A percentile compares a stretch with the other conserved stretches of the same genome.
These are phyloP conservation scores for Candida labiduridarum DNA, from an alignment of 1,139 yeast genomes.

Conservation along the genomic window DNA sequence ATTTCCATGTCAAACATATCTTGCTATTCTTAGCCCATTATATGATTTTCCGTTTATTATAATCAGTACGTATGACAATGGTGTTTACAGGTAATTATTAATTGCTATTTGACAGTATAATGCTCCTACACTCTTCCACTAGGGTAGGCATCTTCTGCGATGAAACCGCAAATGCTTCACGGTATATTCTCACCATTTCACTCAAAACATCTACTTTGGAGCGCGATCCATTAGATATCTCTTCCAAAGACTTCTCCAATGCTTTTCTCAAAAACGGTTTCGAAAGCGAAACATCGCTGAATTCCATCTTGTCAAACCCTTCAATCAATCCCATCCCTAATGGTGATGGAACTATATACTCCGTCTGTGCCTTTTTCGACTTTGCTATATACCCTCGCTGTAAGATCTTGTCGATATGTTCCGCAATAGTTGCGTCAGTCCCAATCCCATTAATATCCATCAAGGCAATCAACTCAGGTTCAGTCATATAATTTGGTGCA, in stretches of 20 bases:
- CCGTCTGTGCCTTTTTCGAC: slow-evolving; percentile 32
- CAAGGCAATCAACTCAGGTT: slow-evolving; percentile 84
- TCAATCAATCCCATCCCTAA: slow-evolving; percentile 87
- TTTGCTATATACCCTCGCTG: slow-evolving; percentile 68
- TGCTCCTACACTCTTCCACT: slow-evolving; percentile 24
- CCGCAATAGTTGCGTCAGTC: slow-evolving; percentile 99
- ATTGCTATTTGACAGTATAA: slow-evolving; percentile 12
- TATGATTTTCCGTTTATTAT: neutral
- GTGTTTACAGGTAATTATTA: neutral
- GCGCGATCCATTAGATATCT: slow-evolving; percentile 66
- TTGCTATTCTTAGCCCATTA: neutral
- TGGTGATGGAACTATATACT: slow-evolving; percentile 71
- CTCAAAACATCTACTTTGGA: slow-evolving; percentile 57
- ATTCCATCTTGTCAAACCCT: slow-evolving; percentile 81
- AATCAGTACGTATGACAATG: neutral
- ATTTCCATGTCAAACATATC: neutral
- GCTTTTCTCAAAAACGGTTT: slow-evolving; percentile 86
- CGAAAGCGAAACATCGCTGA: slow-evolving; percentile 72
- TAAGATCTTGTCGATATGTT: slow-evolving; percentile 84
- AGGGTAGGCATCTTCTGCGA: slow-evolving; percentile 34
- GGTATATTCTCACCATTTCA: slow-evolving; percentile 61
- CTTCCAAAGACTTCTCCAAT: slow-evolving; percentile 67
- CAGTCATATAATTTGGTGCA: slow-evolving; percentile 85
- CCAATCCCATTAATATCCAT: slow-evolving; percentile 99
- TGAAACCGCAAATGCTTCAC: slow-evolving; percentile 55